Base-by-base conservation (phyloP, 768 basidiomycete genomes). In the Russula ochroleuca region DNA sequence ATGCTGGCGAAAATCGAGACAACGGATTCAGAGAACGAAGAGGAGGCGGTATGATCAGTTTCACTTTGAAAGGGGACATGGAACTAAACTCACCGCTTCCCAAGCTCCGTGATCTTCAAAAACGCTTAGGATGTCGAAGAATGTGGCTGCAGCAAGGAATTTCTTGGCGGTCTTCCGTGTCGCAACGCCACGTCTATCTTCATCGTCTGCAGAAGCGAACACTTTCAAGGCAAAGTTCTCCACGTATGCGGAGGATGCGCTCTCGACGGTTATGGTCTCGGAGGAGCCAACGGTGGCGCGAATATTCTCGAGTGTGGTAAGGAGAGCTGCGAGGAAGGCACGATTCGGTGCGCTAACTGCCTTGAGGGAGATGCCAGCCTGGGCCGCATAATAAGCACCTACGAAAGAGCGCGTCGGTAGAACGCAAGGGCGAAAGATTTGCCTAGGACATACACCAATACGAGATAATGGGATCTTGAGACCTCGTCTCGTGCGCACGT, bases 171-270 rank as follows among this genome's bases (percentile, higher is more conserved):
- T 98, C 21, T 69, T 93, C 92, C 88, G 86, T 38, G 87, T 90
- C 15, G 89, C 85, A 49, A 78, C 79, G 1, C 89, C 93, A 15
- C 76, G 81, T 50, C 96, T 79, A 73, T 98, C 97, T 72, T 96
- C 94, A 69, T 90, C 88, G 72, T 99, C 97, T 21, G 96, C 96
- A 68, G 79, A 79, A 11, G 79, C 78, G 75, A 99, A 99, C n/a
- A 98, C 85, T 64, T 81, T 88, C 28, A 95, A 75, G 1, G 92
- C 95, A 78, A 98, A 98, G 76, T 95, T 94, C 78, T 98, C 94
- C 53, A 98, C 85, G 70, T 93, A 95, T 4, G 93, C 92, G 3
- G 88, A 84, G 45, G 91, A 90, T 0, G 85, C 93, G 10, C 82
- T 75, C 70, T 98, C 94, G 62, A 85, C 83, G 64, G 90, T 87